Percentiles rank a stretch among this genome's conserved stretches.
phyloP scores from a whole-genome alignment of 768 basidiomycete species.

The Rhodotorula graminis region DNA sequence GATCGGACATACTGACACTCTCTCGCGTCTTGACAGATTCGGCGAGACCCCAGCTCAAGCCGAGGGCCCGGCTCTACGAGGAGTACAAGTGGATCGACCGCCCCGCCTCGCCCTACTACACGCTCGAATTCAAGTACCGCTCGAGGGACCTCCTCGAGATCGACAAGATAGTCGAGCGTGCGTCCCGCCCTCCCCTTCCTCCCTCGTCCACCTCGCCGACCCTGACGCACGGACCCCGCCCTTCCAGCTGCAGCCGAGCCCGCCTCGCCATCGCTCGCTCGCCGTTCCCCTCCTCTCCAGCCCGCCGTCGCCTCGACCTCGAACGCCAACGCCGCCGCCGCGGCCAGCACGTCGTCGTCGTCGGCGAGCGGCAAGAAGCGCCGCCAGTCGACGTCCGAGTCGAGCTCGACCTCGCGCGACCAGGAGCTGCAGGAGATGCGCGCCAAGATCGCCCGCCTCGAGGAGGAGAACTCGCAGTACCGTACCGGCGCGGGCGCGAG shows the following conservation, averaged over 20 bases:
- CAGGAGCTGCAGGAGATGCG: constrained; percentile 7
- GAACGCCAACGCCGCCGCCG: background rate
- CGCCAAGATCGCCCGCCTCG: constrained; percentile 8
- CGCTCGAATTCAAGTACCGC: constrained; percentile 32
- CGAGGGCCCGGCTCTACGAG: too few relatives aligned
- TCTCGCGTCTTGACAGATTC: background rate
- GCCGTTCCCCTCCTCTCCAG: too few relatives aligned
- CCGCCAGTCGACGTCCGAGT: background rate
- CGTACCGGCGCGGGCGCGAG: background rate
- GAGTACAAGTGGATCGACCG: constrained; percentile 8
- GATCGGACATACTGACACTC: too few relatives aligned
- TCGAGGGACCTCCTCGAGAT: constrained; percentile 24
- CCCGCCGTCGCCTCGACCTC: background rate
- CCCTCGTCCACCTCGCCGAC: too few relatives aligned
- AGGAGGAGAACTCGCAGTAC: constrained; percentile 9
- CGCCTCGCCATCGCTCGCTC: background rate
- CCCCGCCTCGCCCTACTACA: background rate
- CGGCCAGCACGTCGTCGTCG: background rate
- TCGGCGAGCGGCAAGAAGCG: background rate
- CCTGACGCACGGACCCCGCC: background rate
- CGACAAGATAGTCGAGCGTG: constrained; percentile 11
- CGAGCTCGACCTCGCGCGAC: background rate
- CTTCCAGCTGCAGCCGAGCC: too few relatives aligned
- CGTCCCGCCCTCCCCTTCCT: background rate
- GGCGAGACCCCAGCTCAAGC: too few relatives aligned